Evolutionary conservation across 306 rosid genomes (phyloP).

Genomic region (apple (Malus domestica)): ASM211411v1 NC_041801.1:18218501-18219000

Average conservation of each 20-base stretch:
- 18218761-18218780: neutral
- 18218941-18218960: slow-evolving; percentile 34
- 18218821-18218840: too few relatives aligned
- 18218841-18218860: neutral
- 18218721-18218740: too few relatives aligned
- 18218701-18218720: neutral
- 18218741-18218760: neutral
- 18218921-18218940: slow-evolving; percentile 32
- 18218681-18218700: neutral
- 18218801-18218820: too few relatives aligned
- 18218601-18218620: too few relatives aligned
- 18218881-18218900: slow-evolving; percentile 31
- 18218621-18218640: too few relatives aligned
- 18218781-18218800: neutral
- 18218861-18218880: neutral
- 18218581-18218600: too few relatives aligned
- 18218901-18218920: slow-evolving; percentile 37
- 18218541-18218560: fast-evolving
- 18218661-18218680: too few relatives aligned
- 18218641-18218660: too few relatives aligned
- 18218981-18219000: slow-evolving; percentile 40
- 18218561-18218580: too few relatives aligned
- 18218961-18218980: slow-evolving; percentile 37
- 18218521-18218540: too few relatives aligned
- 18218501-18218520: too few relatives aligned